A percentile compares a stretch with the other conserved stretches of the same genome.
These are phyloP conservation scores for Solanum rostratum DNA, from an alignment of 257 asterid genomes.

Conservation along the genomic window DNA sequence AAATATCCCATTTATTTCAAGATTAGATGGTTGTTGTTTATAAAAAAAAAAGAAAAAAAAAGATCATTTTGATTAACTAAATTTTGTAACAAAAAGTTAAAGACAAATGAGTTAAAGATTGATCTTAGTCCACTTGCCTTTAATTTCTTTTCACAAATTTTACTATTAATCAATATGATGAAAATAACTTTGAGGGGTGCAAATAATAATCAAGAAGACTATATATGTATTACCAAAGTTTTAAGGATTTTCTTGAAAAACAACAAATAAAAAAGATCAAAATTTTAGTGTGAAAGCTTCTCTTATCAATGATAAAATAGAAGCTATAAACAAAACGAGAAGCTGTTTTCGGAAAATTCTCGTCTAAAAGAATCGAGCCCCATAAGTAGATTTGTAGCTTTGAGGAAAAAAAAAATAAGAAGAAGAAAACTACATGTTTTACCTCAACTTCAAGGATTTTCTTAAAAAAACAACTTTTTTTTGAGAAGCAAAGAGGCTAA, in stretches of 20 bases:
- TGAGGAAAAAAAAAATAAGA: neutral
- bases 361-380: no score
- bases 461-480: neutral
- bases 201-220: no score
- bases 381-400: neutral
- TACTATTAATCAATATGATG: neutral
- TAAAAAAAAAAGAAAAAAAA: neutral
- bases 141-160: no score
- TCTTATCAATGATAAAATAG: neutral
- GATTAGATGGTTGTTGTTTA: neutral
- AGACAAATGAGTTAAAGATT: no score
- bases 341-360: no score
- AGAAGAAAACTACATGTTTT: conserved; percentile 2
- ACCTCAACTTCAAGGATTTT: neutral
- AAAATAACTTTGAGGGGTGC: no score
- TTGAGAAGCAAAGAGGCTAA: neutral
- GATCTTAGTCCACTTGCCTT: neutral
- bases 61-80: neutral
- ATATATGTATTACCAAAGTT: neutral
- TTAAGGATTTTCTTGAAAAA: neutral
- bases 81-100: neutral
- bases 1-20: neutral
- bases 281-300: neutral
- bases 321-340: no score
- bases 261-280: neutral